Base-by-base conservation (phyloP, 768 basidiomycete species). In the Termitomyces sp. region DNA sequence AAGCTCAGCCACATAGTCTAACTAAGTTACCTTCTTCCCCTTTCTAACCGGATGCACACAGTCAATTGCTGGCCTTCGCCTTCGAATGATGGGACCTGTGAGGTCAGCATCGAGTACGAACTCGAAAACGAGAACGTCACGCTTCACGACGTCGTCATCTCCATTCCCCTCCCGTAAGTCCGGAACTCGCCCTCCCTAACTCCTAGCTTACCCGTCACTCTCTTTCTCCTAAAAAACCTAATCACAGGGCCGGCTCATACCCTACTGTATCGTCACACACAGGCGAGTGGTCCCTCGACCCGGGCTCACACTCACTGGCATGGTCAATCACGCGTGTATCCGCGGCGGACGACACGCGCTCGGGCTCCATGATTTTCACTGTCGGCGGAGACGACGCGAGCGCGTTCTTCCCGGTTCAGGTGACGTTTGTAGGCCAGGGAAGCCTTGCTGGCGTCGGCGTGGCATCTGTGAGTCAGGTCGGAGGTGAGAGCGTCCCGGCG, bases 41-140 rank as follows among this genome's bases (percentile, higher is more conserved):
- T 46, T 46, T 23, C 23, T 46, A 6, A 23, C 20, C 23, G 46
- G 26, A 3, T n/a, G 36, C 10, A 33, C 58, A 20, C 63, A 95
- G 95, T 99, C 71, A 99, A 93, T 69, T 95, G 93, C 74, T 98
- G 95, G 95, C 97, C 95, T 13, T 88, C 93, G 13, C 89, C 92
- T 6, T 87, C 91, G 41, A 93, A 92, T 66, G 89, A 93, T 61
- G 94, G 94, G n/a, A 89, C 88, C 1, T 91, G 88, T 64, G 94
- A 96, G 63, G 92, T 98, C 60, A 95, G 91, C 73, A 92, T 98
- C 62, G 97, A 98, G 73, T 98, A 97, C 69, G 95, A 98, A 70
- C 88, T 98, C 49, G 94, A 96, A 70, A 91, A 93, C 63, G 82
- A 89, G 62, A 81, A 80, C 50, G 74, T 98, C 56, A 84, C 85